Percentiles rank a stretch among this genome's conserved stretches.
Conservation (phyloP, 768 basidiomycete species). For the Hypholoma fasciculare region DNA sequence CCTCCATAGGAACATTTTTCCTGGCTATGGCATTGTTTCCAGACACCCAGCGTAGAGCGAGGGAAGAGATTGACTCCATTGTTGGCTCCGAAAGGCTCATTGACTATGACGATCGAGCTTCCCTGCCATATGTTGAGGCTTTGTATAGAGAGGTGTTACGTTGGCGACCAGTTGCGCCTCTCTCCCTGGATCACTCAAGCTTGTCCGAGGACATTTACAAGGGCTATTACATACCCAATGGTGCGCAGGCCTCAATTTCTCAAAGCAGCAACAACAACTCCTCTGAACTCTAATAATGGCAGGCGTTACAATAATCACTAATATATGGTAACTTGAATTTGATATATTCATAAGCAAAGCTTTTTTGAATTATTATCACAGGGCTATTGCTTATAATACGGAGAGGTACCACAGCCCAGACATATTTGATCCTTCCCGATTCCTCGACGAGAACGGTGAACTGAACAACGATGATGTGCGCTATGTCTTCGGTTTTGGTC, state of each 20-base stretch:
- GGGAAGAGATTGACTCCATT: not conserved
- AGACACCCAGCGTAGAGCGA: not conserved
- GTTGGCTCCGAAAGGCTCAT: not conserved
- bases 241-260: not conserved
- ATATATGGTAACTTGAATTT: not conserved
- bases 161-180: not conserved
- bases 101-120: not conserved
- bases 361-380: not conserved
- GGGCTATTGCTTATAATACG: slow-evolving; percentile 1
- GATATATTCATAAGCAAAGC: not conserved
- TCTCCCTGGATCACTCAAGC: not conserved
- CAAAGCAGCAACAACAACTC: too few species aligned
- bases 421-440: not conserved
- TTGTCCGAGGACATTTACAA: not conserved
- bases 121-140: not conserved
- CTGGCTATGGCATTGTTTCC: not conserved
- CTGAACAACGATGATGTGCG: not conserved
- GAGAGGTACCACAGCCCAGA: not conserved
- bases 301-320: not conserved
- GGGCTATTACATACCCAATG: slow-evolving; percentile 4
- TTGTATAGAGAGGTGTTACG: not conserved
- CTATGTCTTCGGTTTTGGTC: slow-evolving; percentile 1
- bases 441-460: not conserved
- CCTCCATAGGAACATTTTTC: not conserved
- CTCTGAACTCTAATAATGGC: not conserved